Base-by-base conservation (phyloP, 768 basidiomycete species). In the Leccinum variicolor region DNA sequence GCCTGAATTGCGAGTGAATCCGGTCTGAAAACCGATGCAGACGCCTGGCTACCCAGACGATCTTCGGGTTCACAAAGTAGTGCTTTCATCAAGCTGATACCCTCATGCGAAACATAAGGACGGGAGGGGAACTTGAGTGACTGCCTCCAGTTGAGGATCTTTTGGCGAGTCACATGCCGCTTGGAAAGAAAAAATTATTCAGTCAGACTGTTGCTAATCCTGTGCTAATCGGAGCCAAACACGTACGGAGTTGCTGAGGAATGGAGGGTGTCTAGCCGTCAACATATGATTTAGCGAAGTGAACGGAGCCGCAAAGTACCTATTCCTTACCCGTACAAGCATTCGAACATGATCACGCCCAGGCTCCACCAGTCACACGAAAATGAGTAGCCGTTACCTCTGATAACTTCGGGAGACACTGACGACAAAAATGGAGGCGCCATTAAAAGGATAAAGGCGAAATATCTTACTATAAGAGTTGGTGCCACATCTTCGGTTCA, bases 341-440 rank as follows among this genome's bases (percentile, higher is more conserved):
- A 94, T 73, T 98, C 94, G 67, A 89, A 98, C 86, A 94, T 91
- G 71, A 99, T 98, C 54, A 97, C 90, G 13, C 94, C 95, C 48
- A 98, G 82, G 75, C 90, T 93, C 96, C 96, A 99, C 94, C 94
- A 98, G 69, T 98, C 96, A 70, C 94, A 96, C 34, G 89, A 90
- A 74, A 91, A 95, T 39, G 89, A 85, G 74, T 98, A 98, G 25
- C 94, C 95, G 68, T 92, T 89, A 21, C 90, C 90, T 64, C 90
- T 84, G 68, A 94, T 92, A 48, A 93, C 92, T 72, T 93, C 91
- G 45, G 91, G 92, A 9, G 90, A 92, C 90, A 92, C 92, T 93
- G 61, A 48, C 54, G 60, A 59, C 31, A 62, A 56, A 57, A 64
- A 64, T 57, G 65, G 67, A 67, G 59, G 43, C 11, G 69, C 65